These are phyloP conservation scores for Teratosphaeria destructans DNA, from an alignment of 2,329 filamentous ascomycete species.

Conservation along the genomic window DNA sequence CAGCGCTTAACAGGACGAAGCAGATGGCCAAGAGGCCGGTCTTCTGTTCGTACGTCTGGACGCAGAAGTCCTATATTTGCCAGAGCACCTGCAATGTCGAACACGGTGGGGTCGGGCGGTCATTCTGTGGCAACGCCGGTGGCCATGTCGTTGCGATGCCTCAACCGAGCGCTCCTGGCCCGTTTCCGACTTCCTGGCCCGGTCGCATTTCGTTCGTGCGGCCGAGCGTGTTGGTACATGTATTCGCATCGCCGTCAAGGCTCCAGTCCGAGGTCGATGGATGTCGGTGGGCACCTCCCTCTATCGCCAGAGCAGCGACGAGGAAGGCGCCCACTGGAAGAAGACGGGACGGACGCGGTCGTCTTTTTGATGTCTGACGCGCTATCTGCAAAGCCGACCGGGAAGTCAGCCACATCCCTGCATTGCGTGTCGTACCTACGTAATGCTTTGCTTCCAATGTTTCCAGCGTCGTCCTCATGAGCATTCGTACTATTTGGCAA, in stretches of 20 bases:
- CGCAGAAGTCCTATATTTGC: conserved; percentile 3
- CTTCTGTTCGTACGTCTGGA: not conserved
- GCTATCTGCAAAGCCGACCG: not conserved
- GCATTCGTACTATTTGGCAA: not conserved
- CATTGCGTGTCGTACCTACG: not conserved
- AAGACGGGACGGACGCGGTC: not conserved
- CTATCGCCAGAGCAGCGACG: not conserved
- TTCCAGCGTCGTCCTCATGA: not conserved
- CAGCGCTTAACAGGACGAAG: conserved; percentile 7
- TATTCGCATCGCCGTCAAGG: not conserved
- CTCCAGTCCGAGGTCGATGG: not conserved
- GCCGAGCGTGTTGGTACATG: not conserved
- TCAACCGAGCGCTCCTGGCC: not conserved
- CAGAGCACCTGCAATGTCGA: conserved; percentile 3
- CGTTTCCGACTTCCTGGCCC: not conserved
- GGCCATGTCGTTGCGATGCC: not conserved
- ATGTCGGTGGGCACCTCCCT: not conserved
- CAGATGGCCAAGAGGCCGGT: conserved; percentile 2
- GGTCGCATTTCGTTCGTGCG: not conserved
- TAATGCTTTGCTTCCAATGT: not conserved
- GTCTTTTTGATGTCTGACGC: not conserved
- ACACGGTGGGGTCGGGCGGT: conserved; percentile 4
- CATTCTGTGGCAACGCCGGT: not conserved
- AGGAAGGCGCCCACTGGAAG: not conserved
- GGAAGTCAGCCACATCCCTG: not conserved